A percentile compares a stretch with the other conserved stretches of the same genome.
Conservation (phyloP, 768 basidiomycete genomes). For the Lentinula guzmanii region DNA sequence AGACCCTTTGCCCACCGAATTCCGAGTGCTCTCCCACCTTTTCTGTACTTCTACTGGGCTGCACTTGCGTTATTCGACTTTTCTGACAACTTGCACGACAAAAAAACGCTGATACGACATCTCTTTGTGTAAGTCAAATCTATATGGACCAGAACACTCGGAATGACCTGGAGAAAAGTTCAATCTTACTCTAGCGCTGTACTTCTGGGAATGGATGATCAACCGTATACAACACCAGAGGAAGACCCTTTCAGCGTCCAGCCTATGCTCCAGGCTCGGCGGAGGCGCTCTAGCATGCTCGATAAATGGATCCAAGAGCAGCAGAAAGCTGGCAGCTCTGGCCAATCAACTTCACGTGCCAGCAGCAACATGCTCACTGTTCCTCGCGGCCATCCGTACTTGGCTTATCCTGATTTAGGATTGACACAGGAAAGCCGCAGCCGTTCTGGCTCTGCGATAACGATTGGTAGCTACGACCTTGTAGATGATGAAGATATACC, state of each 20-base stretch:
- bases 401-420: conserved; percentile 36
- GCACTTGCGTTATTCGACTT: neutral
- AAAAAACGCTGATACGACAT: neutral
- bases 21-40: neutral
- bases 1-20: neutral
- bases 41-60: neutral
- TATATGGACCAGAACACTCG: neutral
- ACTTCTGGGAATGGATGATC: conserved; percentile 24
- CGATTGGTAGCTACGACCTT: conserved; percentile 41
- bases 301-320: conserved; percentile 52
- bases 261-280: conserved; percentile 26
- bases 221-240: conserved; percentile 43
- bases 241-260: conserved; percentile 45
- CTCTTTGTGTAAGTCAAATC: neutral
- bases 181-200: neutral
- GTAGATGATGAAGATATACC: conserved; percentile 49
- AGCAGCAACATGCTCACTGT: neutral
- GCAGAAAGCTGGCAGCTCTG: conserved; percentile 18
- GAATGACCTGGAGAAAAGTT: neutral
- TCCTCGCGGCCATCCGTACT: conserved; percentile 28
- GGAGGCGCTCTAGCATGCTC: conserved; percentile 43
- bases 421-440: conserved; percentile 13
- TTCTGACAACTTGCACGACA: neutral
- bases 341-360: conserved; percentile 6
- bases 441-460: conserved; percentile 22